Base-by-base conservation (phyloP, 495 filamentous ascomycete species). In the Alectoria sarmentosa region DNA sequence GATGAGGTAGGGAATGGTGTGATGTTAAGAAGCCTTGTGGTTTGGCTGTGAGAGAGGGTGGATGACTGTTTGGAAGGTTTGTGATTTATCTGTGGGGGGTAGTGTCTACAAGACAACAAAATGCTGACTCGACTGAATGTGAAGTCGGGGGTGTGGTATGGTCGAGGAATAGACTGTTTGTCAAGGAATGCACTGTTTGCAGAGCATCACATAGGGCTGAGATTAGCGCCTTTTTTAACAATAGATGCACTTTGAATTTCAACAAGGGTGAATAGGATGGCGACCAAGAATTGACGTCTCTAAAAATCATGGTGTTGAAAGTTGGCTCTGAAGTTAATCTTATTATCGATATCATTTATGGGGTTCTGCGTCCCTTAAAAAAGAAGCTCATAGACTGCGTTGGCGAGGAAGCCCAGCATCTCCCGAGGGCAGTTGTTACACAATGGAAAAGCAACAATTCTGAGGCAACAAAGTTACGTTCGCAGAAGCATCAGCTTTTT, bases 201-300 rank as follows among this genome's bases (percentile, higher is more conserved):
- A 42, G 5, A 19, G n/a, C 15, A 8, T 0, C 13, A 4, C 36
- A 9, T 64, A 64, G 62, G 62, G 62, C 62, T 64, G 62, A 58
- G 19, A 14, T 64, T 64, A 64, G 62, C 62, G 26, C 28, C 49
- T 6, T 32, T 55, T 34, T 48, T 28, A 39, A 58, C 62, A 34
- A 44, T 58, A 36, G 28, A 54, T 17, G 10, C n/a, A 48, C 21
- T 49, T 49, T 15, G 1, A 14, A 28, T 49, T 14, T 5, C 15
- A 34, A 55, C 52, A 54, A 54, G 32, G 28, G 28, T 30, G 13
- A 54, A 32, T 17, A 6, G 49, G 26, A 17, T 30, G 13, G 7
- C 3, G 26, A 1, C 19, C 2, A 30, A 5, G 2, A 6, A 55
- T 34, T 55, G 14, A 55, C 52, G 34, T 55, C 4, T 32, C 52